Base-by-base conservation (phyloP, 805 yeast species). In the Brettanomyces custersianus region DNA sequence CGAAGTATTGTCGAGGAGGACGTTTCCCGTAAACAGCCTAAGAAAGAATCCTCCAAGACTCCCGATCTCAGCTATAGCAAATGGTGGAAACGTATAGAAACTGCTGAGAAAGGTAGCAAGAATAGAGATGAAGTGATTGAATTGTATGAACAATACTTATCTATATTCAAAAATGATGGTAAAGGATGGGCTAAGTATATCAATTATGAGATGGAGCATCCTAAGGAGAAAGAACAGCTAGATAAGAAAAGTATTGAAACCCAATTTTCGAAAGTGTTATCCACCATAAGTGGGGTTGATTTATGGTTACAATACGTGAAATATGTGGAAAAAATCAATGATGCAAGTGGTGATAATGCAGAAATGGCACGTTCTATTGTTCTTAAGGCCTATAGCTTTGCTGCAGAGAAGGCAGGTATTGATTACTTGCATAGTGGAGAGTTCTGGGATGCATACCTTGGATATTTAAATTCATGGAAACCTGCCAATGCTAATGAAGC, bases 361-460 rank as follows among this genome's bases (percentile, higher is more conserved):
- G 28, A 25, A 11, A 77, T 71, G 43, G 88, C 92, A 0, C 64
- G 92, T 43, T 70, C 77, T 9, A 70, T 73, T 2, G 82, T 88
- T 11, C 65, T 80, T 13, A 80, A 77, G 51, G 94, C 96, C 1
- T 90, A 78, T 54, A 94, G 87, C 41, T 74, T 82, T 52, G 95
- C 94, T 1, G 63, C 83, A 15, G 75, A 70, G 20, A 72, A 77
- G 40, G 84, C 88, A 34, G 96, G 96, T 0, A 59, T 74, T 22
- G 97, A 92, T 54, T 71, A 80, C 4, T 29, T 55, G 11, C 65
- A 71, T 24, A 72, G 88, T 15, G 79, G 81, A 22, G 64, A 65
- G 2, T 59, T 92, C 29, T 90, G 96, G 95, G 65, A 68, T 33
- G 92, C 83, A 46, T 92, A 85, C 52, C 53, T 92, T n/a, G 77